Evolutionary conservation across 768 basidiomycete species (phyloP).

Genomic region (Lentinula sp.): DNA sequence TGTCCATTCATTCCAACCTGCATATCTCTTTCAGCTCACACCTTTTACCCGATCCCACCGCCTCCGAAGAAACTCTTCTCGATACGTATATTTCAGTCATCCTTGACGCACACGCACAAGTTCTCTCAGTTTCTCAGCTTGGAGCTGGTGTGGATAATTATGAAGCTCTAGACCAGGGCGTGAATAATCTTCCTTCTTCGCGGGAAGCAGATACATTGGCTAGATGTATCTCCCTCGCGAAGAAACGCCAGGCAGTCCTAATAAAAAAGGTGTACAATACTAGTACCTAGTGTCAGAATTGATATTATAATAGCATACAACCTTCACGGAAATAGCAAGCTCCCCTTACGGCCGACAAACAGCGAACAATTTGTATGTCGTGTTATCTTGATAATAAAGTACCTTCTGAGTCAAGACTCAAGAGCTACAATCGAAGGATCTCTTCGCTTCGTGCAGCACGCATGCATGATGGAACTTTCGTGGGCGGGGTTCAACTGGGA

Average conservation of each 20-base stretch:
- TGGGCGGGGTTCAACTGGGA: background rate
- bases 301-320: background rate
- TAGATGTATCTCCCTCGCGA: constrained; percentile 4
- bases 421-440: no score
- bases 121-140: constrained; percentile 51
- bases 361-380: background rate
- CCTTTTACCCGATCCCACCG: constrained; percentile 76
- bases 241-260: background rate
- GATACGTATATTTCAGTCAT: constrained; percentile 65
- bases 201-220: background rate
- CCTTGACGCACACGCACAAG: constrained; percentile 40
- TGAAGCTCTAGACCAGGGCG: constrained; percentile 13
- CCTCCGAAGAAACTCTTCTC: constrained; percentile 87
- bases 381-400: background rate
- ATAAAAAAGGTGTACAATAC: background rate
- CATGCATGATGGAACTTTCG: background rate
- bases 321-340: background rate
- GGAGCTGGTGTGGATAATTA: constrained; percentile 31
- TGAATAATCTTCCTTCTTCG: background rate
- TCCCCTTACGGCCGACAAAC: background rate
- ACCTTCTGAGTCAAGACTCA: no score
- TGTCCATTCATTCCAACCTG: background rate
- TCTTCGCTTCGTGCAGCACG: background rate
- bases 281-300: background rate
- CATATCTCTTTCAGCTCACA: constrained; percentile 40